Evolutionary conservation across 2,329 filamentous ascomycete genomes (phyloP).

Genomic region (Calonectria leucothoes): DNA sequence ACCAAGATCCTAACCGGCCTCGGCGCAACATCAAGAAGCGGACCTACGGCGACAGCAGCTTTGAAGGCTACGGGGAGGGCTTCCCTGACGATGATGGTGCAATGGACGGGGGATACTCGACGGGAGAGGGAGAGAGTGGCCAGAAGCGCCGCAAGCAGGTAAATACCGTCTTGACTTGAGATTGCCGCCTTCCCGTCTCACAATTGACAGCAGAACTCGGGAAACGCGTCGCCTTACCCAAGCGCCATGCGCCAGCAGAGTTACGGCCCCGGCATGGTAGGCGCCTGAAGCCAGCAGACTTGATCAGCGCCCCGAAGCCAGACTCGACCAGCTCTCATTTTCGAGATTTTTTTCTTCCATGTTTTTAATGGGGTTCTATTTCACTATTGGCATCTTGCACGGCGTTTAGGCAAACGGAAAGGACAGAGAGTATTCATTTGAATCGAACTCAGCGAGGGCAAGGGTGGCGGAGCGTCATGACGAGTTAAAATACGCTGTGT

Average conservation of each 20-base stretch:
- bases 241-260: constrained; percentile 61
- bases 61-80: constrained; percentile 79
- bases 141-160: constrained; percentile 77
- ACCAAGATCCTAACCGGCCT: constrained; percentile 65
- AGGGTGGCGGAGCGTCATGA: constrained; percentile 21
- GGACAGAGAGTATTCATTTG: constrained; percentile 28
- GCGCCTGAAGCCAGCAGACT: constrained; percentile 55
- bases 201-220: constrained; percentile 57
- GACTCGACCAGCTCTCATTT: not conserved
- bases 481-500: not conserved
- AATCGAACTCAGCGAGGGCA: constrained; percentile 24
- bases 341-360: constrained; percentile 14
- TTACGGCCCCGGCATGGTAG: constrained; percentile 70
- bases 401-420: constrained; percentile 46
- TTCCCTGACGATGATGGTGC: constrained; percentile 75
- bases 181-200: constrained; percentile 52
- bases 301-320: not conserved
- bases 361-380: constrained; percentile 32
- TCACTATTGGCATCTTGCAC: constrained; percentile 36
- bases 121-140: constrained; percentile 76
- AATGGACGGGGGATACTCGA: constrained; percentile 73
- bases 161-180: constrained; percentile 8
- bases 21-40: constrained; percentile 79
- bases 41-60: constrained; percentile 80
- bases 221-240: constrained; percentile 55